These are phyloP conservation scores for Berkeleyomyces rouxiae DNA, from an alignment of 2,329 filamentous ascomycete species.

Conservation along the genomic window DNA sequence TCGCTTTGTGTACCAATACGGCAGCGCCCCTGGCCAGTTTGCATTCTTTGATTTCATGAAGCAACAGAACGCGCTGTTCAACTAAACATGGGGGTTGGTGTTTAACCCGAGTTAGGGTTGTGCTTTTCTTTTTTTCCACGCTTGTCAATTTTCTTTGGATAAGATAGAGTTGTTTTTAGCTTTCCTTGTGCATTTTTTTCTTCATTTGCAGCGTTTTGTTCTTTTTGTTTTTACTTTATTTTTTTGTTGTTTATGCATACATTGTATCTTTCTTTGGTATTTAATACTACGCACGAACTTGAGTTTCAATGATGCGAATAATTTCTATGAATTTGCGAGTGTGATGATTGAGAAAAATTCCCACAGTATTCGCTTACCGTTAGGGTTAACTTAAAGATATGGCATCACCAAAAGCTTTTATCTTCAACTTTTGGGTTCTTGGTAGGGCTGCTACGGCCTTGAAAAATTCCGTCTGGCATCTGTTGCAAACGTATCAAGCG, in stretches of 20 bases:
- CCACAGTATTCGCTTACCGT: too few species aligned
- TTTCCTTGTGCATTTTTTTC: background rate
- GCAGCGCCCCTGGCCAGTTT: conserved; percentile 84
- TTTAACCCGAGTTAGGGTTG: background rate
- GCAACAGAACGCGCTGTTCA: conserved; percentile 7
- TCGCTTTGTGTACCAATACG: conserved; percentile 91
- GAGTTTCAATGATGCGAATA: too few species aligned
- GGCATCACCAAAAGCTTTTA: too few species aligned
- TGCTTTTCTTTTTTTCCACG: background rate
- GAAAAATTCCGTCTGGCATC: background rate
- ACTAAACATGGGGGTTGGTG: background rate
- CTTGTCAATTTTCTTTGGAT: background rate
- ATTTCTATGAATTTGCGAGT: too few species aligned
- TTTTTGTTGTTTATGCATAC: background rate
- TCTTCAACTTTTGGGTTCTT: too few species aligned
- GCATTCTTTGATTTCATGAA: conserved; percentile 93
- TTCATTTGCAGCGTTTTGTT: background rate
- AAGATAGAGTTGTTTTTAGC: background rate
- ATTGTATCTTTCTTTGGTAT: background rate
- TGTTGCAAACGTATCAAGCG: background rate
- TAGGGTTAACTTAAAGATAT: too few species aligned
- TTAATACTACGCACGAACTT: background rate
- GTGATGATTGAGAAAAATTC: too few species aligned
- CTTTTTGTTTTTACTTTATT: background rate
- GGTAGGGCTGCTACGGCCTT: background rate